Conservation (phyloP, 176 grass and related monocot species). For the barley (Hordeum vulgare) region DNA sequence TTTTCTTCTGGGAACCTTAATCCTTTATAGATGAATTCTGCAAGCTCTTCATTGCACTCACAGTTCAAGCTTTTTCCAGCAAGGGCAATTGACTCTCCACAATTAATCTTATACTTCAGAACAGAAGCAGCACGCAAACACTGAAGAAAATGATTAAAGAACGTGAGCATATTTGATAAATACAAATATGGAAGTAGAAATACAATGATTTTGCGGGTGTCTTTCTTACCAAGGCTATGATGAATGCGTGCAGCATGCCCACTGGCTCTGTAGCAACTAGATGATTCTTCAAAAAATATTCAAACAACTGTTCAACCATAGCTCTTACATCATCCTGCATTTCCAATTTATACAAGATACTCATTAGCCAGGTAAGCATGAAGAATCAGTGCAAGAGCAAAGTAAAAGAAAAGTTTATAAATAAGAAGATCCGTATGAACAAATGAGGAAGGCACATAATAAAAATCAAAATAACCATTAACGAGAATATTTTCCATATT, state of each 20-base stretch:
- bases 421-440: not conserved
- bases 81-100: constrained; percentile 45
- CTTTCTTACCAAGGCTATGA: constrained; percentile 72
- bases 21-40: constrained; percentile 32
- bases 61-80: constrained; percentile 55
- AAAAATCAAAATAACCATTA: not conserved
- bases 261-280: constrained; percentile 47
- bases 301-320: constrained; percentile 42
- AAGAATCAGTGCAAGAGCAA: not conserved
- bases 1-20: constrained; percentile 34
- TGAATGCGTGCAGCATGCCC: constrained; percentile 44
- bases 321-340: constrained; percentile 50
- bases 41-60: constrained; percentile 40
- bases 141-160: constrained; percentile 35
- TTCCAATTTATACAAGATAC: constrained; percentile 2
- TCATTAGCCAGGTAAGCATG: not conserved
- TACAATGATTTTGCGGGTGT: not conserved
- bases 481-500: not conserved
- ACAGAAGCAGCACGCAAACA: constrained; percentile 78
- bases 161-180: constrained; percentile 13
- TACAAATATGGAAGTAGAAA: constrained; percentile 1
- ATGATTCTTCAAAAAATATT: constrained; percentile 77
- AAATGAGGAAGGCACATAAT: not conserved
- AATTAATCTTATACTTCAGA: constrained; percentile 59
- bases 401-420: not conserved